Base-by-base conservation (phyloP, 352 stramenopile species). In the Globisporangium barbulae region DNA sequence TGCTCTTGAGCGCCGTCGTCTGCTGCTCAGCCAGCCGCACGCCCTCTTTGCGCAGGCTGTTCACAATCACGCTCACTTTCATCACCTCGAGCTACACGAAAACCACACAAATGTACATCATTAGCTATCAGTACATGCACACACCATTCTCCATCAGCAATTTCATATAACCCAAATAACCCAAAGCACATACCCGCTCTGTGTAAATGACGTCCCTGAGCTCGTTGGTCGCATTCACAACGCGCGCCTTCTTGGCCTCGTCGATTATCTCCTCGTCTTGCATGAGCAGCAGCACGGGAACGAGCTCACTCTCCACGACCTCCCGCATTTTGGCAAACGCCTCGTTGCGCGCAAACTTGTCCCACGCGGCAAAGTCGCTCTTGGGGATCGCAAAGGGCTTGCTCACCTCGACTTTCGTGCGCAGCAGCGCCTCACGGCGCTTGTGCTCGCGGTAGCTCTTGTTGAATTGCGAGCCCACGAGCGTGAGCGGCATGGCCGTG, bases 371-470 rank as follows among this genome's bases (percentile, higher is more conserved):
- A 22, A 74, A 74, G n/a, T 92, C 81, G 10, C 57, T 35, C 22
- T 63, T 50, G 8, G 73, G 54, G 25, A 92, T 71, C 9, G 75
- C 67, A 28, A 85, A 81, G 0, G 78, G 81, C 60, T 90, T 89
- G 42, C 78, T 84, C 25, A 90, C 83, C 52, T 92, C 83, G 31
- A 80, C 67, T 62, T 92, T 92, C 2, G 83, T 90, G 44, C 79
- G 81, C 25, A 88, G 53, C 22, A 92, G 65, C 21, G 83, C 84
- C 49, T 91, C 82, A 31, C 84, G 78, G 21, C 81, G 72, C 69
- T 90, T 93, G 64, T 93, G 81, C 60, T 91, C 84, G 28, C 83
- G 79, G 53, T 91, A 93, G 62, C 81, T 90, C 55, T 88, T 89
- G 67, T 93, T 91, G 61, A 91, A 93, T 62, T 93, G 83, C 21